phyloP scores from a whole-genome alignment of 352 stramenopile species.

The Pythium folliculosum region DNA sequence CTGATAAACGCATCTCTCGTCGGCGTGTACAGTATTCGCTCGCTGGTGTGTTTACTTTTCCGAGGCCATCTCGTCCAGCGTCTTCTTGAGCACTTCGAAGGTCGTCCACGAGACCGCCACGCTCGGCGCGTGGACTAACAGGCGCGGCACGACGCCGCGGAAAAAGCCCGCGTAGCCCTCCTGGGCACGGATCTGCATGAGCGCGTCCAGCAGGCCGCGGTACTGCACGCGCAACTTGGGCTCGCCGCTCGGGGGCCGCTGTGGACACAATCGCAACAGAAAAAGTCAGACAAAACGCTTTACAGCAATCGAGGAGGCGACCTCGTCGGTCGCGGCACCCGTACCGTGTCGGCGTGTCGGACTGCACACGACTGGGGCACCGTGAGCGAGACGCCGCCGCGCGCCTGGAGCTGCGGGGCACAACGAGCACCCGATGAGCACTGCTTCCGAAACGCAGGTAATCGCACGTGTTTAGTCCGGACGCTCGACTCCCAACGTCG shows the following conservation, averaged over 20 bases:
- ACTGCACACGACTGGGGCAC: constrained; percentile 65
- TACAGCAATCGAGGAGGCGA: no score
- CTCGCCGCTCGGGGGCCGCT: constrained; percentile 30
- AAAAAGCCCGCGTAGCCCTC: constrained; percentile 96
- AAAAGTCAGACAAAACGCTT: not conserved
- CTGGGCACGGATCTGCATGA: constrained; percentile 89
- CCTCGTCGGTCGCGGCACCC: not conserved
- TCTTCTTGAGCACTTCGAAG: constrained; percentile 96
- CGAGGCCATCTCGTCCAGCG: constrained; percentile 52
- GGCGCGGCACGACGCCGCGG: constrained; percentile 91
- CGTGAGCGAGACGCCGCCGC: constrained; percentile 58
- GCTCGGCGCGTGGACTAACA: constrained; percentile 95
- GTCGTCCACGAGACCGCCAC: constrained; percentile 99
- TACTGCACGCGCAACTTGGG: constrained; percentile 74
- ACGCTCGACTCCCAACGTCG: not conserved
- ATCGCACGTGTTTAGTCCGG: constrained; percentile 8
- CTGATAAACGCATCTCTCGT: no score
- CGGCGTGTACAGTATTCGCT: not conserved
- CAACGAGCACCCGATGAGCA: constrained; percentile 74
- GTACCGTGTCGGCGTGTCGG: constrained; percentile 44
- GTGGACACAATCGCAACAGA: constrained; percentile 5
- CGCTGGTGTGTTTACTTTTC: constrained; percentile 10
- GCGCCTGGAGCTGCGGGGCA: constrained; percentile 63
- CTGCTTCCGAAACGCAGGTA: constrained; percentile 43
- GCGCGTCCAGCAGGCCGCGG: constrained; percentile 66